These are phyloP conservation scores for Jimgerdemannia flammicorona DNA, from an alignment of 192 early-diverging fungal species.

Conservation along the genomic window DNA sequence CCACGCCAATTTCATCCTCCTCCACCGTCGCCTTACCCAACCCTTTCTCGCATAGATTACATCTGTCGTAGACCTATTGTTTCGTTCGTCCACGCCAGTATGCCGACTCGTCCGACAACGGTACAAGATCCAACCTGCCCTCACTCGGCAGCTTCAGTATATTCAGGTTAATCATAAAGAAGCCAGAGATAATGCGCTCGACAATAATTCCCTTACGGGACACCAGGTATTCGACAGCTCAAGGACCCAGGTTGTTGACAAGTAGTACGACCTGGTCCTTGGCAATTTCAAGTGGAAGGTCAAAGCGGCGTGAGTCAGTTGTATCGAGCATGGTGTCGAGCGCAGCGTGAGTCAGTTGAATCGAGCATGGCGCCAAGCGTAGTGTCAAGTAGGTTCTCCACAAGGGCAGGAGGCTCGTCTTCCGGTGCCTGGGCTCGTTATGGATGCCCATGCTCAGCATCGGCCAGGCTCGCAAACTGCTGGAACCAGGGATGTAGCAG, in stretches of 20 bases:
- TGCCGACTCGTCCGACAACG: slow-evolving; percentile 53
- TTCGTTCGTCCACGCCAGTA: slow-evolving; percentile 62
- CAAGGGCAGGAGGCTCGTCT: slow-evolving; percentile 46
- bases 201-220: slow-evolving; percentile 27
- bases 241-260: slow-evolving; percentile 78
- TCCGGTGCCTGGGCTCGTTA: slow-evolving; percentile 74
- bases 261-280: slow-evolving; percentile 54
- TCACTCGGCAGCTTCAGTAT: slow-evolving; percentile 53
- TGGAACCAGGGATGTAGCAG: slow-evolving; percentile 67
- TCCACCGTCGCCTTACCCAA: slow-evolving; percentile 21
- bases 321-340: slow-evolving; percentile 51
- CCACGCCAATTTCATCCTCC: slow-evolving; percentile 32
- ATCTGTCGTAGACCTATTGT: slow-evolving; percentile 31
- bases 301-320: slow-evolving; percentile 29
- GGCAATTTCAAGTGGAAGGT: slow-evolving; percentile 18
- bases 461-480: slow-evolving; percentile 47
- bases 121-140: slow-evolving; percentile 31
- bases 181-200: slow-evolving; percentile 63
- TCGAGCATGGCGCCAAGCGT: no score
- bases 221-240: slow-evolving; percentile 50
- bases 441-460: slow-evolving; percentile 76
- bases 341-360: slow-evolving; percentile 14
- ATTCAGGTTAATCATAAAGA: slow-evolving; percentile 76
- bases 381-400: slow-evolving; percentile 13
- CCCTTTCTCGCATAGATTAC: slow-evolving; percentile 19